Evolutionary conservation across 306 rosid species (phyloP).

Genomic region (Castanopsis chinensis): DNA sequence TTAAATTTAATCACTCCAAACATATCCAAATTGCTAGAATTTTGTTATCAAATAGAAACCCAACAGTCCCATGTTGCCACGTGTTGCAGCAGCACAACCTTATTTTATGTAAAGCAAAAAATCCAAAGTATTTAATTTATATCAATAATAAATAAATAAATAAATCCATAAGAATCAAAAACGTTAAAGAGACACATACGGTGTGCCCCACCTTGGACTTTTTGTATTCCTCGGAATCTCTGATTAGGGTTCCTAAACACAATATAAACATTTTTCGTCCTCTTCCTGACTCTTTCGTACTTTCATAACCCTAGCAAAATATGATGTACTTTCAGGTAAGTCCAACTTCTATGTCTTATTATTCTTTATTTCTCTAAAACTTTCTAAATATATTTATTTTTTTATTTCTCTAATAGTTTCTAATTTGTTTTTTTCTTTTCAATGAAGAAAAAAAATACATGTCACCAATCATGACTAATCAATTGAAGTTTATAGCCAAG

Average conservation of each 20-base stretch:
- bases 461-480: fast-evolving
- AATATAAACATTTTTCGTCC: constrained; percentile 12
- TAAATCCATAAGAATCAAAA: too few relatives aligned
- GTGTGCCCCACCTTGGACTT: background rate
- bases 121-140: too few relatives aligned
- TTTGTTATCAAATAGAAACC: too few relatives aligned
- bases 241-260: constrained; percentile 19
- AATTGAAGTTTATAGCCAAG: too few relatives aligned
- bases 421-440: too few relatives aligned
- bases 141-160: too few relatives aligned
- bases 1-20: too few relatives aligned
- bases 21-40: too few relatives aligned
- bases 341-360: background rate
- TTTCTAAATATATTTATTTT: background rate
- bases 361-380: background rate
- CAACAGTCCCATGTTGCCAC: too few relatives aligned
- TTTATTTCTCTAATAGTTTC: background rate
- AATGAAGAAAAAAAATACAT: too few relatives aligned
- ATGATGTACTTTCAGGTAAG: background rate
- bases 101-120: too few relatives aligned
- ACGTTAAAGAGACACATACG: background rate
- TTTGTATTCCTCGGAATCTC: constrained; percentile 34
- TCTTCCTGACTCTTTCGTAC: constrained; percentile 13
- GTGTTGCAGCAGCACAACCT: too few relatives aligned
- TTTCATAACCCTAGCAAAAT: background rate